A percentile compares a stretch with the other conserved stretches of the same genome.
These are phyloP conservation scores for Populus pruinosa DNA, from an alignment of 345 rosid genomes.

Conservation along the genomic window DNA sequence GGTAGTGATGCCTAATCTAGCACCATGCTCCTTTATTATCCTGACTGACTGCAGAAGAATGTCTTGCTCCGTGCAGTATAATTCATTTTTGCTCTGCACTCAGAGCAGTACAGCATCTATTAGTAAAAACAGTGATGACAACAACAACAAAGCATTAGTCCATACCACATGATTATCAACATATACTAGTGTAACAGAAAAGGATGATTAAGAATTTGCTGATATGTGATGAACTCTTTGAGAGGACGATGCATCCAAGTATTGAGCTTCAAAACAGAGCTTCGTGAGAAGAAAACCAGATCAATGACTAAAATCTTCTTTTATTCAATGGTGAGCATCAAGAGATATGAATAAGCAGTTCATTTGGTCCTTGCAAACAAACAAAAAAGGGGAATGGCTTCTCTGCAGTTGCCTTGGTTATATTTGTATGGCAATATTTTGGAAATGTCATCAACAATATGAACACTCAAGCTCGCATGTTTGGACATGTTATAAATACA, in stretches of 20 bases:
- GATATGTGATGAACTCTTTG: not conserved
- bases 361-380: not conserved
- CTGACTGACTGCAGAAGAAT: slow-evolving; percentile 61
- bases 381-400: not conserved
- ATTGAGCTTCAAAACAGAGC: not conserved
- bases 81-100: slow-evolving; percentile 64
- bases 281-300: not conserved
- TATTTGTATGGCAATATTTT: not conserved
- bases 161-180: too few relatives aligned
- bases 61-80: slow-evolving; percentile 61
- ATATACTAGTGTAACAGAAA: too few relatives aligned
- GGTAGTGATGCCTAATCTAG: slow-evolving; percentile 45
- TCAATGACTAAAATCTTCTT: not conserved
- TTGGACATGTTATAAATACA: not conserved
- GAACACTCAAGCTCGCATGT: not conserved
- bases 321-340: not conserved
- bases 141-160: not conserved
- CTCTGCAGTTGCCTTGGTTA: not conserved
- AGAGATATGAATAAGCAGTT: not conserved
- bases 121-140: not conserved
- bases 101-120: not conserved
- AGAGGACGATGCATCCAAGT: not conserved
- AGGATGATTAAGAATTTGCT: not conserved
- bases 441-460: not conserved
- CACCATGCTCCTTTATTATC: slow-evolving; percentile 75